Conservation (phyloP, 441 rosid species). For the Geranium incanum region DNA sequence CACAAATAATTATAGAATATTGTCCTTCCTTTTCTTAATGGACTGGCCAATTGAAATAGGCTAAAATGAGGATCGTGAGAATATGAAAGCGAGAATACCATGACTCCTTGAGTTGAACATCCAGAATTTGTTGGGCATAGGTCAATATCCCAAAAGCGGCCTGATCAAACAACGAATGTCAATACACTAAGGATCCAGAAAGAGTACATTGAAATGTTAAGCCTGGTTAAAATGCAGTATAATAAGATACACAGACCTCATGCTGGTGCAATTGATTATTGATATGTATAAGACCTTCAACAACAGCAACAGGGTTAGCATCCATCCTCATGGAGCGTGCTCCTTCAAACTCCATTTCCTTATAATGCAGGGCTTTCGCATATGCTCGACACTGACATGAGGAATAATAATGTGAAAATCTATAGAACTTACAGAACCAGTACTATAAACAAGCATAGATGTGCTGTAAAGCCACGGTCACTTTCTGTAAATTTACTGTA, state of each 20-base stretch:
- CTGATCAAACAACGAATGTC: conserved; percentile 34
- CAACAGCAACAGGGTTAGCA: conserved; percentile 95
- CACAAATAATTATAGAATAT: background rate
- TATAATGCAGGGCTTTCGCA: conserved; percentile 98
- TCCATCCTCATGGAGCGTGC: conserved; percentile 84
- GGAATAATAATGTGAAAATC: conserved; percentile 3
- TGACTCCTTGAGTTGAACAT: conserved; percentile 95
- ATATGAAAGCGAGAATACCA: conserved; percentile 43
- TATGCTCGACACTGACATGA: conserved; percentile 82
- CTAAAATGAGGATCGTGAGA: background rate
- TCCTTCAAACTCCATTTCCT: conserved; percentile 99
- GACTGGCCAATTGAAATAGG: background rate
- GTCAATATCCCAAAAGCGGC: conserved; percentile 99
- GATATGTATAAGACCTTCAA: conserved; percentile 96
- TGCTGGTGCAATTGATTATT: conserved; percentile 98
- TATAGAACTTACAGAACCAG: background rate
- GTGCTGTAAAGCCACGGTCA: background rate
- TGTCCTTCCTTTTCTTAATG: background rate
- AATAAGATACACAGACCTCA: conserved; percentile 46
- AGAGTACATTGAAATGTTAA: background rate
- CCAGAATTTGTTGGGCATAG: conserved; percentile 81
- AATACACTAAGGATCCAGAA: conserved; percentile 16
- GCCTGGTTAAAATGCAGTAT: conserved; percentile 10
- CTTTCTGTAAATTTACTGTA: background rate
- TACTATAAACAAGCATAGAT: background rate